Evolutionary conservation across 2,329 filamentous ascomycete genomes (phyloP).

Genomic region (Pseudogymnoascus sp.): DNA sequence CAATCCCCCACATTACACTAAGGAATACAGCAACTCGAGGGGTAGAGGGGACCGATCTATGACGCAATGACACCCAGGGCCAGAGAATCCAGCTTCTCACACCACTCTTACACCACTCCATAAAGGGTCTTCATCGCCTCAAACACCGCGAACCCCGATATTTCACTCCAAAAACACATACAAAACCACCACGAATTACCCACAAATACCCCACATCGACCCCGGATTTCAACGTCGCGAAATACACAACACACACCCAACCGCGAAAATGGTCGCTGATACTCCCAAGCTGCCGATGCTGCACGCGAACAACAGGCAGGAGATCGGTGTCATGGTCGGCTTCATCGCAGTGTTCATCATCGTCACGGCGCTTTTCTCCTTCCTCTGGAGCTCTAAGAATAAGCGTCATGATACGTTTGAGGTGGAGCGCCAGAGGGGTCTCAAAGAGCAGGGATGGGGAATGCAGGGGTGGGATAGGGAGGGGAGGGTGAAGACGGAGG

Average conservation of each 20-base stretch:
- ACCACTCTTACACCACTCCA: not conserved
- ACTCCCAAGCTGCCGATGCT: not conserved
- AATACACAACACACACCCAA: not conserved
- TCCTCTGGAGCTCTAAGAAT: slow-evolving; percentile 1
- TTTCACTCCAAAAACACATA: not conserved
- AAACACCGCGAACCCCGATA: not conserved
- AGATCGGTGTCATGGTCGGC: not conserved
- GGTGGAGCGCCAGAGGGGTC: not conserved
- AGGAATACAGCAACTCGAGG: not conserved
- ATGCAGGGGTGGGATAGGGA: not conserved
- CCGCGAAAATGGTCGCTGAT: not conserved
- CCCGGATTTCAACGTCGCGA: not conserved
- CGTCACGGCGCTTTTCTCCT: slow-evolving; percentile 16
- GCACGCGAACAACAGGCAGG: not conserved
- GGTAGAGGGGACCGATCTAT: not conserved
- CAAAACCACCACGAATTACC: not conserved
- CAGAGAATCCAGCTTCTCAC: not conserved
- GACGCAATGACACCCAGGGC: not conserved
- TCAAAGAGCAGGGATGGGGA: not conserved
- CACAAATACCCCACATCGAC: not conserved
- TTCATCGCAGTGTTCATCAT: not conserved
- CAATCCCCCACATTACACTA: not conserved
- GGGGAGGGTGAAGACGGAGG: not conserved
- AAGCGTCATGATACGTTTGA: not conserved
- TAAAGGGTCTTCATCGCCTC: not conserved